A percentile compares a stretch with the other conserved stretches of the same genome.
Conservation (phyloP, 176 grass and related monocot genomes). For the Panicum miliaceum region DNA sequence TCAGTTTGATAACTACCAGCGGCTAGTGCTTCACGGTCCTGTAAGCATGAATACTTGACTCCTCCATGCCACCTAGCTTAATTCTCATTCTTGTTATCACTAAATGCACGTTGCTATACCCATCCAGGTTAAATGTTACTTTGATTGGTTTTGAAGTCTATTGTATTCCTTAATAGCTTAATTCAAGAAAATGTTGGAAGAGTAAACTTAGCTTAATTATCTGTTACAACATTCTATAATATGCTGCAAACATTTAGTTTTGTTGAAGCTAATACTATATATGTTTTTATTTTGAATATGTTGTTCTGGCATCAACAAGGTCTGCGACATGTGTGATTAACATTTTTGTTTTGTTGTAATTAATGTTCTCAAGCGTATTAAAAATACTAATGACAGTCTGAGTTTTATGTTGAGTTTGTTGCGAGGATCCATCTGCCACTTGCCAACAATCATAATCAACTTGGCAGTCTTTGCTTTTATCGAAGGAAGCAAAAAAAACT, state of each 20-base stretch:
- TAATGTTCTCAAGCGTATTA: neutral
- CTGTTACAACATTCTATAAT: neutral
- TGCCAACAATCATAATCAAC: neutral
- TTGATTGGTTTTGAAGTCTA: neutral
- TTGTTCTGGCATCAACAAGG: neutral
- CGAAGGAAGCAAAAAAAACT: neutral
- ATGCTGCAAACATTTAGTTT: neutral
- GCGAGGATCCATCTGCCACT: neutral
- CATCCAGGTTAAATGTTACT: neutral
- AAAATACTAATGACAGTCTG: neutral
- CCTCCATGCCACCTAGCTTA: neutral
- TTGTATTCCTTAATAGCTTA: neutral
- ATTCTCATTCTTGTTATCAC: neutral
- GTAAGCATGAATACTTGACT: neutral
- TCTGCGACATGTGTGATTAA: neutral
- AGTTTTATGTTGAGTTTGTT: neutral
- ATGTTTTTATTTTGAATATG: neutral
- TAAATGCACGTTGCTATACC: neutral
- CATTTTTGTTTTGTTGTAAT: neutral
- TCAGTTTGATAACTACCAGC: slow-evolving; percentile 13
- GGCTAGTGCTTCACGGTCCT: slow-evolving; percentile 4
- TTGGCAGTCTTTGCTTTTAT: neutral
- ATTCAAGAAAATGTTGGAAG: slow-evolving; percentile 5
- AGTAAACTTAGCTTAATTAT: neutral
- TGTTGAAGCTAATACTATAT: neutral